Evolutionary conservation across 2,329 filamentous ascomycete genomes (phyloP).

Genomic region (Fusarium pseudocircinatum): DNA sequence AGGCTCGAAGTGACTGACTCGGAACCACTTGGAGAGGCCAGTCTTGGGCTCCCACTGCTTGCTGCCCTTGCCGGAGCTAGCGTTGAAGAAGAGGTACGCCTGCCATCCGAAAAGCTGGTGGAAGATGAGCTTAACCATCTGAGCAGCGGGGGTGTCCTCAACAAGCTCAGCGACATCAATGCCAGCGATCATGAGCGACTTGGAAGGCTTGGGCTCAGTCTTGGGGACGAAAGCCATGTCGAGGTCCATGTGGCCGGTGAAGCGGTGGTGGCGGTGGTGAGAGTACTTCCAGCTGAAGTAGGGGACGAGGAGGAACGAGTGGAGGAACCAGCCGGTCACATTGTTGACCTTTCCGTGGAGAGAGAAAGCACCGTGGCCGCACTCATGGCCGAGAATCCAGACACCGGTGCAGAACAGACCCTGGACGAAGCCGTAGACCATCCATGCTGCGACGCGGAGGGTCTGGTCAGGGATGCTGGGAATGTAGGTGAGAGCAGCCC

Average conservation of each 20-base stretch:
- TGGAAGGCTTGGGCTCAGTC: conserved; percentile 51
- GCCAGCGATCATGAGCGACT: conserved; percentile 48
- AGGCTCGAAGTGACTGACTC: conserved; percentile 69
- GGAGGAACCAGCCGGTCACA: conserved; percentile 69
- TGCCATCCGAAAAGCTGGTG: conserved; percentile 75
- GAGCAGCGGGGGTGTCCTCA: conserved; percentile 70
- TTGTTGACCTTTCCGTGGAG: conserved; percentile 66
- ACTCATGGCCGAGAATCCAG: conserved; percentile 78
- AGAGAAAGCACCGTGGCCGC: conserved; percentile 76
- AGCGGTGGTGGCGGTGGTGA: conserved; percentile 75
- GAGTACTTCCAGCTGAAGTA: conserved; percentile 80
- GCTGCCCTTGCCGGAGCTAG: conserved; percentile 59
- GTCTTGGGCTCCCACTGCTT: conserved; percentile 53
- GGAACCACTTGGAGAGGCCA: conserved; percentile 50
- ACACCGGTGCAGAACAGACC: conserved; percentile 73
- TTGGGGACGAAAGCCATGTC: conserved; percentile 72
- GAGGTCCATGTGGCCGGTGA: conserved; percentile 73
- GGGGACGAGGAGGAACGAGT: conserved; percentile 73
- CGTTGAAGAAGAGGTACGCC: conserved; percentile 70
- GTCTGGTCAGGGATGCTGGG: conserved; percentile 56
- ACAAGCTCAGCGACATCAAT: conserved; percentile 63
- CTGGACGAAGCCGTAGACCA: conserved; percentile 69
- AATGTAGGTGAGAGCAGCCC: conserved; percentile 63
- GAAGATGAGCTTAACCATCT: conserved; percentile 62
- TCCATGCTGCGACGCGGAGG: conserved; percentile 62